Evolutionary conservation across 1,284 basidiomycete genomes (phyloP), one percentile per base, ranked within the genome.

Genomic region (Cryptococcus sp.): DNA sequence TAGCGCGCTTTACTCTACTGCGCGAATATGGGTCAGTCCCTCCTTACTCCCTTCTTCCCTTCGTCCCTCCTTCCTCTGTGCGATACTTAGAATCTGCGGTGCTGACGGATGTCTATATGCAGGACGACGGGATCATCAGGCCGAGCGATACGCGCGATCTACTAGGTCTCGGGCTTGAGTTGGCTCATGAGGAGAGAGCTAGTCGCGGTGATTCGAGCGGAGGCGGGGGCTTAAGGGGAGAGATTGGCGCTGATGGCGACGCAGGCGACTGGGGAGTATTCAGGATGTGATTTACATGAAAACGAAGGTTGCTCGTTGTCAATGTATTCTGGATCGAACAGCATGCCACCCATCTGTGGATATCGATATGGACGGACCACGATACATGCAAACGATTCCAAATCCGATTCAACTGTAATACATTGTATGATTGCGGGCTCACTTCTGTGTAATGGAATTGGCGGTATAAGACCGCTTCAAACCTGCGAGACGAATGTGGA

Each of bases 131-230:
- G 1, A 90, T 97, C 64, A 93, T 97, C 75, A 85, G 85, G 65
- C 93, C 93, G 3, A 85, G 84, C n/a, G 93, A 97, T 73, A 97
- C 93, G 0, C 83, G 93, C 50, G 88, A 92, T 77, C 86, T 89
- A 0, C 84, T 96, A 48, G 93, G 92, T 4, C 82, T 97, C 3
- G 90, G 87, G 11, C 83, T 97, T 25, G 88, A 87, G 19, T 81
- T 96, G 17, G 86, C 89, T 27, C 84, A 85, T 20, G 76, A 76
- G 53, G 76, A 75, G 62, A 58, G 64, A 52, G 67, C 67, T 10
- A 54, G 56, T 17, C 80, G 87, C 40, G 50, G 63, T 54, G 76
- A 80, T 60, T 73, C 75, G 16, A 60, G 57, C 16, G 59, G 54
- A 39, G 75, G 67, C 57, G 56, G 66, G 67, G 56, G 70, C 61